Conservation (phyloP, 306 rosid species). For the Cucurbita ficifolia region DNA sequence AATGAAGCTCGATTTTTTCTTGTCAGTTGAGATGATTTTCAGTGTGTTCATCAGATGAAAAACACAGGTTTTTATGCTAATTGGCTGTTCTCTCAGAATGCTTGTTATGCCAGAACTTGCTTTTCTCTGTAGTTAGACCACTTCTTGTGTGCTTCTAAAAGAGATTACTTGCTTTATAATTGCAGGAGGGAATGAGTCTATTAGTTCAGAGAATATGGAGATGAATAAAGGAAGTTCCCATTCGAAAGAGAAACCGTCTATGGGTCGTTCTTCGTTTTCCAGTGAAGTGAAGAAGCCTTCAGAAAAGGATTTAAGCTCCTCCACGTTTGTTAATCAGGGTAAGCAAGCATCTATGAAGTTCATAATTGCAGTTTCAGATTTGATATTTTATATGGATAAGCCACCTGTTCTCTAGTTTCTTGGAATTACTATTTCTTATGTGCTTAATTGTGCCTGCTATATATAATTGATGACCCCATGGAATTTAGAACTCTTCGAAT, state of each 20-base stretch:
- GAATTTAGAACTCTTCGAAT: not conserved
- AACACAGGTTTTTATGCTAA: not conserved
- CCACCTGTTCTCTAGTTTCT: not conserved
- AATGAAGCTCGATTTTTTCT: not conserved
- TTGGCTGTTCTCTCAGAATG: not conserved
- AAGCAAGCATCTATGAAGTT: not conserved
- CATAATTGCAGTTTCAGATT: not conserved
- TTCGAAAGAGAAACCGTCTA: slow-evolving; percentile 35
- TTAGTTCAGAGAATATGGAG: slow-evolving; percentile 38
- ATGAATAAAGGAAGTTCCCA: slow-evolving; percentile 32
- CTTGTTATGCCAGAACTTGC: not conserved
- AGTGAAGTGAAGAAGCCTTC: slow-evolving; percentile 34
- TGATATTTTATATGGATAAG: not conserved
- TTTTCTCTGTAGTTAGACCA: not conserved
- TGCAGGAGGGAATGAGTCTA: slow-evolving; percentile 24
- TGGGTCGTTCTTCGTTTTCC: slow-evolving; percentile 32
- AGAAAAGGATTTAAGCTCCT: slow-evolving; percentile 33
- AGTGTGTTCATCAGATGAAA: not conserved
- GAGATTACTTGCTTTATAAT: not conserved
- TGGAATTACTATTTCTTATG: not conserved
- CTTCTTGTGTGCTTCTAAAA: not conserved
- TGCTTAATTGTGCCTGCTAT: not conserved
- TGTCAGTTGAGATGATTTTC: not conserved
- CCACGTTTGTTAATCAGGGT: slow-evolving; percentile 68
- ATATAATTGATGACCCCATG: not conserved